phyloP scores from a whole-genome alignment of 2,329 filamentous ascomycete species.

The Fusarium piperis region DNA sequence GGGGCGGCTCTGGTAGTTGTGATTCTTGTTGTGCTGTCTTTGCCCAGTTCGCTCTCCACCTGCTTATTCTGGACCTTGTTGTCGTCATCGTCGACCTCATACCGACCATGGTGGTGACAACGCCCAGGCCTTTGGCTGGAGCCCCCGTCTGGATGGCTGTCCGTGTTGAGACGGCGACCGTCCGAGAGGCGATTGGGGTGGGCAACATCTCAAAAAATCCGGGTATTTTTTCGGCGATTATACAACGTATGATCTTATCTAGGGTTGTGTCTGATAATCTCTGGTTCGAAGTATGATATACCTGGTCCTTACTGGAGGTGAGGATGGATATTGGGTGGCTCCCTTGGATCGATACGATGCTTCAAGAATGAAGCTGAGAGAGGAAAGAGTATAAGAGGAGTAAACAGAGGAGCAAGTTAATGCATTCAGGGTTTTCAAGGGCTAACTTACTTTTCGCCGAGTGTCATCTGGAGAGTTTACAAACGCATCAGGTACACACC shows the following conservation, averaged over 20 bases:
- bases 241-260: no score
- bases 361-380: background rate
- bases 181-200: no score
- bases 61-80: background rate
- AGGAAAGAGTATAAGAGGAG: background rate
- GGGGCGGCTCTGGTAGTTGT: background rate
- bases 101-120: background rate
- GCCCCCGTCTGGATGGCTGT: background rate
- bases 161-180: background rate
- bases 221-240: no score
- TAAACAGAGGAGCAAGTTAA: accelerated
- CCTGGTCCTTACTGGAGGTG: background rate
- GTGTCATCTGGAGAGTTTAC: background rate
- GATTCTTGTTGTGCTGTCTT: background rate
- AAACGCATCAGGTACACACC: background rate
- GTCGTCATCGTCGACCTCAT: background rate
- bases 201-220: background rate
- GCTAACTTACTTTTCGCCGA: background rate
- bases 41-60: background rate
- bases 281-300: background rate
- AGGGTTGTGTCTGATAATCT: background rate
- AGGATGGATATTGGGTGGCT: background rate
- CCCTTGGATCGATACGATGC: background rate
- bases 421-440: background rate
- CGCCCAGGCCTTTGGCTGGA: background rate